phyloP scores from a whole-genome alignment of 495 filamentous ascomycete genomes.

The Aspergillus conjunctus region DNA sequence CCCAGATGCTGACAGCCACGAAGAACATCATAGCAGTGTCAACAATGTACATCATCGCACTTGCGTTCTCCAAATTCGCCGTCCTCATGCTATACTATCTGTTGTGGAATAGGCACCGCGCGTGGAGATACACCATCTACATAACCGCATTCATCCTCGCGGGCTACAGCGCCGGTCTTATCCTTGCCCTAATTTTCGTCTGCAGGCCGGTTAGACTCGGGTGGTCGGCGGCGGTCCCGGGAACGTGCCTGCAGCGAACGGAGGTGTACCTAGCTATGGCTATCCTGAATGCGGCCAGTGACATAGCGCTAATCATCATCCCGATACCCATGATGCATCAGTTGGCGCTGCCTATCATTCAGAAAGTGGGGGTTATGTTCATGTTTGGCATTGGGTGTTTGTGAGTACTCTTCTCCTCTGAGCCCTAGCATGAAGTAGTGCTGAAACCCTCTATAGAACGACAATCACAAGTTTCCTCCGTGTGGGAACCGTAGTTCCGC shows the following conservation, averaged over 20 bases:
- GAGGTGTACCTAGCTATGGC: slow-evolving; percentile 41
- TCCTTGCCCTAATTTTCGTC: slow-evolving; percentile 39
- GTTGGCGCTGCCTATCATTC: slow-evolving; percentile 25
- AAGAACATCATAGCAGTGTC: slow-evolving; percentile 30
- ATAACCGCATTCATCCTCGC: slow-evolving; percentile 25
- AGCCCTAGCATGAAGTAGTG: neutral
- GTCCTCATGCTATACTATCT: slow-evolving; percentile 38
- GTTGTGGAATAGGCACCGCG: slow-evolving; percentile 22
- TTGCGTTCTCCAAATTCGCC: slow-evolving; percentile 37
- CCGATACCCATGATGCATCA: slow-evolving; percentile 34
- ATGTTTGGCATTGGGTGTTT: slow-evolving; percentile 34
- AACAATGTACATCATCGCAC: slow-evolving; percentile 36
- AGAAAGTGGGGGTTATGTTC: slow-evolving; percentile 27
- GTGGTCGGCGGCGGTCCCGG: slow-evolving; percentile 34
- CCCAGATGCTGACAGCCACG: no score
- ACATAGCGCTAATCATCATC: slow-evolving; percentile 39
- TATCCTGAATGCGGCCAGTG: slow-evolving; percentile 40
- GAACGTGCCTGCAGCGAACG: slow-evolving; percentile 33
- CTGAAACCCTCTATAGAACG: slow-evolving; percentile 20
- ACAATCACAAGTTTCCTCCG: slow-evolving; percentile 32
- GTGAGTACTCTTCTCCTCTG: slow-evolving; percentile 21
- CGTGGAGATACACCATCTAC: slow-evolving; percentile 25
- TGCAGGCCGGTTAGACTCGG: slow-evolving; percentile 39
- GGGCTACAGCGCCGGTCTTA: slow-evolving; percentile 34
- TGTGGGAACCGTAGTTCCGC: slow-evolving; percentile 25